Evolutionary conservation across 305 asterid genomes (phyloP).

Genomic region (Plantago rigida): DNA sequence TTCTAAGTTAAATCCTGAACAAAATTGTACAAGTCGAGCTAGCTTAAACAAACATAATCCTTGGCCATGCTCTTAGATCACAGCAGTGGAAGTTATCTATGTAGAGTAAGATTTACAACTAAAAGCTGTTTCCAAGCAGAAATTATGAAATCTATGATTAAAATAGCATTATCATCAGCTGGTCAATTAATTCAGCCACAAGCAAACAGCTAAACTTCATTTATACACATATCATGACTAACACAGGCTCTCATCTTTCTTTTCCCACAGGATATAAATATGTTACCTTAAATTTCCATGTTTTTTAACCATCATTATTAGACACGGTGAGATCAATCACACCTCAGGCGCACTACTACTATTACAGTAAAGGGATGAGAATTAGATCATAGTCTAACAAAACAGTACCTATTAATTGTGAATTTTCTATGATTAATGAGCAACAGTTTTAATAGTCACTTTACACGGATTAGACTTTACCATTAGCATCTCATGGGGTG

Average conservation of each 20-base stretch:
- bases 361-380: no score
- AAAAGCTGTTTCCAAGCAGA: not conserved
- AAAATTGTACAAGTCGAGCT: not conserved
- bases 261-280: no score
- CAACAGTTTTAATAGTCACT: not conserved
- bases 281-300: no score
- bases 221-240: not conserved
- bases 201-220: conserved; percentile 16
- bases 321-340: not conserved
- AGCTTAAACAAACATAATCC: no score
- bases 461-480: not conserved
- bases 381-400: no score
- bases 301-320: no score
- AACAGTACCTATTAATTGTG: not conserved
- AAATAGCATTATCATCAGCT: conserved; percentile 8
- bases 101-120: conserved; percentile 8
- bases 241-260: not conserved
- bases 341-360: no score
- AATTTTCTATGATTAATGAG: not conserved
- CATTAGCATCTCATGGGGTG: conserved; percentile 14
- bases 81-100: not conserved
- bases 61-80: no score
- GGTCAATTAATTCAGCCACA: conserved; percentile 22
- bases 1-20: no score
- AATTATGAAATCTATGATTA: conserved; percentile 18